Percentiles rank a stretch among this genome's conserved stretches.
These are phyloP conservation scores for Xylaria hypoxylon DNA, from an alignment of 2,329 filamentous ascomycete genomes.

Conservation along the genomic window DNA sequence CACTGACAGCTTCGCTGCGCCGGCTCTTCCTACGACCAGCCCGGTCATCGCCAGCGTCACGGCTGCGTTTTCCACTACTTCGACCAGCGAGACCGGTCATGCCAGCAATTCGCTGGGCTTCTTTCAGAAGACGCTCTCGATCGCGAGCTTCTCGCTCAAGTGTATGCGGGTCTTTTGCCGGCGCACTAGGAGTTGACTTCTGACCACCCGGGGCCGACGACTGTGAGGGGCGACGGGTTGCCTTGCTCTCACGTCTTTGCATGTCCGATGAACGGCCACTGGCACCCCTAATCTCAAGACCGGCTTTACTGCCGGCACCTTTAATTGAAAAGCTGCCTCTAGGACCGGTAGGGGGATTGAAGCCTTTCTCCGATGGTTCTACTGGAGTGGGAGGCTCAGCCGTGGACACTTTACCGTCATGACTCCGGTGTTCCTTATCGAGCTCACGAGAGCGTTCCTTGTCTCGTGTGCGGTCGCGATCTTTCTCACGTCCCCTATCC, in stretches of 20 bases:
- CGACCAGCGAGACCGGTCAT: conserved; percentile 66
- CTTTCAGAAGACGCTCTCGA: conserved; percentile 74
- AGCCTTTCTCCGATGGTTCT: conserved; percentile 53
- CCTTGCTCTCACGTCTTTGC: conserved; percentile 47
- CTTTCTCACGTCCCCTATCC: conserved; percentile 53
- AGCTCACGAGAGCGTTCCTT: conserved; percentile 55
- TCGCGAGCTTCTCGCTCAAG: conserved; percentile 75
- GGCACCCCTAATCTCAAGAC: conserved; percentile 53
- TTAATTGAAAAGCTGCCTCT: conserved; percentile 50
- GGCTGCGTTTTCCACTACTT: conserved; percentile 61
- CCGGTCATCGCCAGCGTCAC: conserved; percentile 57
- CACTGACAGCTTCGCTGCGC: conserved; percentile 60
- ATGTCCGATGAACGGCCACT: conserved; percentile 45
- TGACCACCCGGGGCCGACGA: conserved; percentile 46
- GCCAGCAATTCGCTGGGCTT: conserved; percentile 73
- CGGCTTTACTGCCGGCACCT: conserved; percentile 43
- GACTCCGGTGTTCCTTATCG: conserved; percentile 51
- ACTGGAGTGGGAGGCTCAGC: conserved; percentile 49
- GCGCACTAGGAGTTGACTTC: conserved; percentile 38
- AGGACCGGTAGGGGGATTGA: conserved; percentile 58
- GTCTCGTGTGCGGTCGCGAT: conserved; percentile 51
- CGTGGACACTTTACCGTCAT: conserved; percentile 53
- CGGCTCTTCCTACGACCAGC: conserved; percentile 62
- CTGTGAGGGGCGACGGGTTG: conserved; percentile 54
- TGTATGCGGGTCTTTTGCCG: conserved; percentile 70